Evolutionary conservation across 352 stramenopile species (phyloP), one percentile per base, ranked within the genome.

Genomic region (Phytophthora citrophthora): DNA sequence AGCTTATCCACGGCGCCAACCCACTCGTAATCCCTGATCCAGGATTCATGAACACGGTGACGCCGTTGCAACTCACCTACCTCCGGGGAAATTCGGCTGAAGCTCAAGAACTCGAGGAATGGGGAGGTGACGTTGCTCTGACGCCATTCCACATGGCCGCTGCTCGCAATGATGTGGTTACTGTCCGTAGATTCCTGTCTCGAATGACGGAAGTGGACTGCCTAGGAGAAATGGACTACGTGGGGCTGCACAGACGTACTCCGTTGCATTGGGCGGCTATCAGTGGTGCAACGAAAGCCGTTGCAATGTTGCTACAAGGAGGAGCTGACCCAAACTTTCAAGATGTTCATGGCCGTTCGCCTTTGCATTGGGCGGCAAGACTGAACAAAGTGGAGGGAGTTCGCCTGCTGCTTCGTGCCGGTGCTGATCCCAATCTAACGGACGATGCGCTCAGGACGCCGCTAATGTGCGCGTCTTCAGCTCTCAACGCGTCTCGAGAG

Each of bases 191-290:
- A 52, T 87, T 76, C 43, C 11, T 92, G 6, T 68, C 70, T 5
- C 68, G 68, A 1, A 64, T 66, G 27, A 75, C 74, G 0, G 68
- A 82, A 52, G 58, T 87, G 7, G 71, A 93, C 57, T 90, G 77
- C 26, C 64, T 93, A 0, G 83, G 83, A 5, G 81, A 93, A 57
- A 82, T 90, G 48, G 83, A 76, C 9, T 93, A 91, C 45, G 41
- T 79, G 40, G 84, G 84, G 5, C 68, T 93, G 34, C 86, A 93
- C 29, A 68, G 83, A 1, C 82, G 82, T 9, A 91, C 84, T 4
- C 84, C 84, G 16, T 53, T 93, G 54, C 82, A 91, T 40, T 91
- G 84, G 84, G 84, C 80, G 0, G 80, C 77, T 1, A 73, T 93
- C 50, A 89, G 72, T 38, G 81, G 83, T 1, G 70, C 82, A 0